Percentiles rank a stretch among this genome's conserved stretches.
These are phyloP conservation scores for Xylaria hypoxylon DNA, from an alignment of 2,329 filamentous ascomycete genomes.

Conservation along the genomic window DNA sequence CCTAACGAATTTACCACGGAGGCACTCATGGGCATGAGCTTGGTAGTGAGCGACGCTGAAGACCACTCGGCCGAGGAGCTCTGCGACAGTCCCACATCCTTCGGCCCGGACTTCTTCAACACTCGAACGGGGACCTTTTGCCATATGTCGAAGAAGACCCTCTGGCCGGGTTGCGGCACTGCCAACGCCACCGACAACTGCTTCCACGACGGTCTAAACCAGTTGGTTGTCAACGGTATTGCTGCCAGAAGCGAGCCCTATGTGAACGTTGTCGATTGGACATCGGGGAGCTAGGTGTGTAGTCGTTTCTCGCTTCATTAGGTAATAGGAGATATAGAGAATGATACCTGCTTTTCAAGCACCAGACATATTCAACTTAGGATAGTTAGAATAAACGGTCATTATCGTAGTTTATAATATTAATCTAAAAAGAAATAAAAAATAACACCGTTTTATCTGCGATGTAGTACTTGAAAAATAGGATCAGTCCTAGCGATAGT, in stretches of 20 bases:
- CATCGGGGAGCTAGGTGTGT: too few relatives aligned
- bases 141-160: slow-evolving; percentile 46
- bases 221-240: slow-evolving; percentile 39
- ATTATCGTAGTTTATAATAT: too few relatives aligned
- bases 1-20: neutral
- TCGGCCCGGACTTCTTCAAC: slow-evolving; percentile 47
- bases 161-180: slow-evolving; percentile 40
- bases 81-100: slow-evolving; percentile 41
- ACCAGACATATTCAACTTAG: too few relatives aligned
- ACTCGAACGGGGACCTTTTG: slow-evolving; percentile 42
- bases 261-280: slow-evolving; percentile 40
- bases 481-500: too few relatives aligned
- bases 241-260: slow-evolving; percentile 36
- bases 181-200: slow-evolving; percentile 32
- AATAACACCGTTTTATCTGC: too few relatives aligned
- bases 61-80: slow-evolving; percentile 41
- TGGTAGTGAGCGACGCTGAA: slow-evolving; percentile 40
- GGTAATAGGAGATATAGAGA: too few relatives aligned
- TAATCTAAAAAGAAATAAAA: too few relatives aligned
- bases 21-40: slow-evolving; percentile 23
- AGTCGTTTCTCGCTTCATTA: too few relatives aligned
- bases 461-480: too few relatives aligned
- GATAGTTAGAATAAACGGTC: too few relatives aligned
- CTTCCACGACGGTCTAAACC: slow-evolving; percentile 35
- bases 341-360: too few relatives aligned